Percentiles rank a stretch among this genome's conserved stretches.
Evolutionary conservation across 2,329 filamentous ascomycete species (phyloP).

Genomic region (Hypoxylon sp.): DNA sequence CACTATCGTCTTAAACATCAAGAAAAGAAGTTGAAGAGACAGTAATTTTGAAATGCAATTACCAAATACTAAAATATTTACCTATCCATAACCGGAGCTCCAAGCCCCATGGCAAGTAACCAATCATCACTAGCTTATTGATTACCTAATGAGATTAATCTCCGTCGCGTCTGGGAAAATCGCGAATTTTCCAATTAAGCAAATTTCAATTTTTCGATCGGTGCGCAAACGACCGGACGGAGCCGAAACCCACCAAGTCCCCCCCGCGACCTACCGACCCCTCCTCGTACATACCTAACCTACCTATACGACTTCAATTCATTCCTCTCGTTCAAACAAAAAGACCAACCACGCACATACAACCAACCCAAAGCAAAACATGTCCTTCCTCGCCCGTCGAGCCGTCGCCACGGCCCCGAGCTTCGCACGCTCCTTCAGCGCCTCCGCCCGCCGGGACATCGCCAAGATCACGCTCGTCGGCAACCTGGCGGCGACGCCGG

Average conservation of each 20-base stretch:
- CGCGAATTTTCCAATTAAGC: too few species aligned
- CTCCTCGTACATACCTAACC: too few species aligned
- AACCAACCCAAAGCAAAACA: conserved; percentile 48
- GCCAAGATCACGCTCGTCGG: conserved; percentile 89
- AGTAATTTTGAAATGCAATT: conserved; percentile 8
- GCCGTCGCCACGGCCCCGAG: conserved; percentile 57
- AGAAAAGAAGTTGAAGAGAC: not conserved
- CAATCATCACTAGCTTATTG: conserved; percentile 13
- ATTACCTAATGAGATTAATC: conserved; percentile 26
- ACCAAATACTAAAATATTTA: not conserved
- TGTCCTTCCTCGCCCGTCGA: conserved; percentile 62
- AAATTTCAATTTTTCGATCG: too few species aligned
- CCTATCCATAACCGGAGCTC: too few species aligned
- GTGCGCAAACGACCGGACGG: too few species aligned
- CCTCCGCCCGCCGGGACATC: conserved; percentile 69
- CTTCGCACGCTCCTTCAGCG: conserved; percentile 76
- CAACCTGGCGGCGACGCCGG: conserved; percentile 81
- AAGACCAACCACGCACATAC: not conserved
- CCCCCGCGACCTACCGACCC: too few species aligned
- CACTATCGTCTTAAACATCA: too few species aligned
- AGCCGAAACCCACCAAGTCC: too few species aligned
- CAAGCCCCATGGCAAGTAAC: conserved; percentile 5
- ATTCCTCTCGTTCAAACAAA: not conserved
- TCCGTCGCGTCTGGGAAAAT: conserved; percentile 25
- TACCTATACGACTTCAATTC: not conserved